phyloP scores from a whole-genome alignment of 768 basidiomycete genomes.

The Paxillus rubicundulus region DNA sequence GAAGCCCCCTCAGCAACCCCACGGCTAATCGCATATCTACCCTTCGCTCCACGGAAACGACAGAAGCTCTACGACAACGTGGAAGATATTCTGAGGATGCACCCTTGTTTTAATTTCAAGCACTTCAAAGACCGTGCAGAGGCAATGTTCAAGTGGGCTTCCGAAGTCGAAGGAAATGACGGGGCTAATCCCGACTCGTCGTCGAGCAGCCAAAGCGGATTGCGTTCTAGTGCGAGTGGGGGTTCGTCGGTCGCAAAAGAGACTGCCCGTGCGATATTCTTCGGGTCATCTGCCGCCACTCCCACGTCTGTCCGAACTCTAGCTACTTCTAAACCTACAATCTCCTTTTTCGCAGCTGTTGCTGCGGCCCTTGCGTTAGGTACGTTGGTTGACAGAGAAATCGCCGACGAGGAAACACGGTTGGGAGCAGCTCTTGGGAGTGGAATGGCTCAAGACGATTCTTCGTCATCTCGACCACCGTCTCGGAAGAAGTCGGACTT shows the following conservation, averaged over 20 bases:
- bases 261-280: slow-evolving; percentile 32
- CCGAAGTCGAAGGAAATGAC: slow-evolving; percentile 27
- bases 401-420: slow-evolving; percentile 27
- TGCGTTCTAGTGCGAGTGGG: slow-evolving; percentile 19
- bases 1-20: slow-evolving; percentile 36
- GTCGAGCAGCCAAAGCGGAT: slow-evolving; percentile 31
- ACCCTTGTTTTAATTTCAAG: slow-evolving; percentile 49
- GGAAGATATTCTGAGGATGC: slow-evolving; percentile 43
- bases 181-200: slow-evolving; percentile 9
- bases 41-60: slow-evolving; percentile 36
- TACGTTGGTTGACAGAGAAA: slow-evolving; percentile 37
- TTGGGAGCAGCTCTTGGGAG: slow-evolving; percentile 22
- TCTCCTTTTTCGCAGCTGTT: slow-evolving; percentile 56
- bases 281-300: slow-evolving; percentile 15
- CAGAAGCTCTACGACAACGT: slow-evolving; percentile 39
- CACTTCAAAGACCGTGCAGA: slow-evolving; percentile 46
- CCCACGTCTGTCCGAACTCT: slow-evolving; percentile 10
- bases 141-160: slow-evolving; percentile 42
- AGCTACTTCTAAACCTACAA: slow-evolving; percentile 16
- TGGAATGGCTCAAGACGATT: slow-evolving; percentile 16
- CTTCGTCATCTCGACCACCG: slow-evolving; percentile 20
- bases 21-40: slow-evolving; percentile 39
- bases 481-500: slow-evolving; percentile 22
- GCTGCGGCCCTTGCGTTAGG: slow-evolving; percentile 62
- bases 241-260: slow-evolving; percentile 16